Percentiles rank a stretch among this genome's conserved stretches.
These are phyloP conservation scores for Anethum foeniculum DNA, from an alignment of 140 eudicot genomes.

Conservation along the genomic window DNA sequence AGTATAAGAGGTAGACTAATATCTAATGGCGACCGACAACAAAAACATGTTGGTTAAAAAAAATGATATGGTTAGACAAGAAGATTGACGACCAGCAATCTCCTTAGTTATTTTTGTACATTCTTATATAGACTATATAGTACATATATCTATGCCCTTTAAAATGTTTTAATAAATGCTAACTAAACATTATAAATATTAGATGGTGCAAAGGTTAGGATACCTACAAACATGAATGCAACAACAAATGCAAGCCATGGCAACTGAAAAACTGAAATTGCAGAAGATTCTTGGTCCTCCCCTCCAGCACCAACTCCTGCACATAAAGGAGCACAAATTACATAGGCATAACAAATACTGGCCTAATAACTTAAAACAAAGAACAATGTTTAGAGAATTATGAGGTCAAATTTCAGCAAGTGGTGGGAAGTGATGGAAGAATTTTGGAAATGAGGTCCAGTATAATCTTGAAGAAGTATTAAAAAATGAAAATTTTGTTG, in stretches of 20 bases:
- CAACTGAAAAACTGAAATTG: slow-evolving; percentile 61
- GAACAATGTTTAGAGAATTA: background rate
- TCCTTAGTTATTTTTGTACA: background rate
- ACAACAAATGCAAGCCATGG: slow-evolving; percentile 84
- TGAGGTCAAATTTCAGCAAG: background rate
- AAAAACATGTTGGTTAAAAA: background rate
- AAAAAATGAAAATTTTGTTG: background rate
- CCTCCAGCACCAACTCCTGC: slow-evolving; percentile 99
- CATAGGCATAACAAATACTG: background rate
- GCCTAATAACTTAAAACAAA: background rate
- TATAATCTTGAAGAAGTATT: background rate
- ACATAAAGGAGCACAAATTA: slow-evolving; percentile 10
- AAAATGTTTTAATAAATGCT: background rate
- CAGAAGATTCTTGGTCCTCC: slow-evolving; percentile 77
- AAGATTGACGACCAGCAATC: background rate
- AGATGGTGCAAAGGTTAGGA: slow-evolving; percentile 62
- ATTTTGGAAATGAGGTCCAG: background rate
- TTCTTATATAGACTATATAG: background rate
- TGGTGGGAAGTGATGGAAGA: background rate
- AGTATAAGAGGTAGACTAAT: background rate
- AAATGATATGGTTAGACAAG: background rate
- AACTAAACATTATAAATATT: slow-evolving; percentile 8
- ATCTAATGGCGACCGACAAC: background rate
- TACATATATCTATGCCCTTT: background rate
- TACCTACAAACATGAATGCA: slow-evolving; percentile 98